A percentile compares a stretch with the other conserved stretches of the same genome.
Conservation (phyloP, 192 early-diverging fungal species). For the Umbelopsis sp. region DNA sequence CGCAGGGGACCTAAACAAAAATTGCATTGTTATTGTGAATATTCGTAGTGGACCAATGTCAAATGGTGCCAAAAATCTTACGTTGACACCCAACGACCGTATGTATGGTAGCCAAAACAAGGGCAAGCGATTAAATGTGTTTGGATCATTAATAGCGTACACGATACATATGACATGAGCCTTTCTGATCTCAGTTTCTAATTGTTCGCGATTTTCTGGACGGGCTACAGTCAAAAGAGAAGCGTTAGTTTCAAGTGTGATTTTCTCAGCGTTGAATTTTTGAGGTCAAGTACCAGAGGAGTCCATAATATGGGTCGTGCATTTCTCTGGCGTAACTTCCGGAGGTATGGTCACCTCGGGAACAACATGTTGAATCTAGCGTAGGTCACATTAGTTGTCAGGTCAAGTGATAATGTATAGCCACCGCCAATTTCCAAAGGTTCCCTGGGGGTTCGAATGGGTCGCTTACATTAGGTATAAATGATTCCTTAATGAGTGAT, state of each 20-base stretch:
- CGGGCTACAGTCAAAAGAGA: slow-evolving; percentile 58
- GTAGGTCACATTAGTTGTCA: not conserved
- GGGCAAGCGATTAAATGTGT: slow-evolving; percentile 84
- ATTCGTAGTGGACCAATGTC: not conserved
- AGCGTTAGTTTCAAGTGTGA: not conserved
- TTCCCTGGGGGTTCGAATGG: too few species aligned
- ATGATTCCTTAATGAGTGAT: slow-evolving; percentile 95
- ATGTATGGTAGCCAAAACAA: slow-evolving; percentile 95
- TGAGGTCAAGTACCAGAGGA: slow-evolving; percentile 71
- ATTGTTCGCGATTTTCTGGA: slow-evolving; percentile 83
- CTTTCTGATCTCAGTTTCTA: slow-evolving; percentile 93
- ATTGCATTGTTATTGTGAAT: not conserved
- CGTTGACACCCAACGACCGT: slow-evolving; percentile 88
- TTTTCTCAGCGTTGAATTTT: not conserved
- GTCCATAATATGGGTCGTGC: slow-evolving; percentile 97
- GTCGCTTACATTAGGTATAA: slow-evolving; percentile 82
- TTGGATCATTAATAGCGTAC: slow-evolving; percentile 86
- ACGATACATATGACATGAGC: slow-evolving; percentile 99
- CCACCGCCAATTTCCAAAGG: too few species aligned
- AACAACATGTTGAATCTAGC: slow-evolving; percentile 94
- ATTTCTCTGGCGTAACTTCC: slow-evolving; percentile 94
- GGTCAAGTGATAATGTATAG: too few species aligned
- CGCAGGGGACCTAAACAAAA: slow-evolving; percentile 72
- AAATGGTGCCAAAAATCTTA: slow-evolving; percentile 41
- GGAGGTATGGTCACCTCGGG: slow-evolving; percentile 99